phyloP scores from a whole-genome alignment of 2,329 filamentous ascomycete genomes.

The Fusarium coicis region DNA sequence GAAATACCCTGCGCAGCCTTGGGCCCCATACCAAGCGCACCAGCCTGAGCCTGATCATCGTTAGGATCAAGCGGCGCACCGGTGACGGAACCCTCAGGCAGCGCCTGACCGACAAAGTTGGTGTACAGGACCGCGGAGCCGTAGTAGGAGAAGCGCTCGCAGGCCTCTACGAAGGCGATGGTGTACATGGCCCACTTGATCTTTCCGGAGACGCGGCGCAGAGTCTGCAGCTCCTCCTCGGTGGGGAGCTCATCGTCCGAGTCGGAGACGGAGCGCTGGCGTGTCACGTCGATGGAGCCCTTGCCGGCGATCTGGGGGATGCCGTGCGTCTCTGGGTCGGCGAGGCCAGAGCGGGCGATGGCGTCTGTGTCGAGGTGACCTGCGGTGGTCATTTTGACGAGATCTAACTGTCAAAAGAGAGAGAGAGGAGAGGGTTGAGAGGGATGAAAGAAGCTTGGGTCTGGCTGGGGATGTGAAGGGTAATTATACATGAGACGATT shows the following conservation, averaged over 20 bases:
- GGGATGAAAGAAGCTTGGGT: neutral
- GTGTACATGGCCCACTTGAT: conserved; percentile 75
- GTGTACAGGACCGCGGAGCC: conserved; percentile 76
- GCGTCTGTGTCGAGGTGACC: conserved; percentile 51
- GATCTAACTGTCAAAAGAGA: neutral
- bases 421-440: neutral
- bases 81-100: conserved; percentile 64
- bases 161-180: conserved; percentile 78
- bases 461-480: conserved; percentile 4
- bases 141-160: conserved; percentile 83
- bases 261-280: conserved; percentile 46
- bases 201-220: conserved; percentile 71
- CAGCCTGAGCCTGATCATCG: conserved; percentile 45
- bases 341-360: conserved; percentile 49
- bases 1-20: conserved; percentile 61
- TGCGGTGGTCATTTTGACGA: conserved; percentile 49
- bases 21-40: conserved; percentile 69
- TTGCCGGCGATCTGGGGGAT: conserved; percentile 41
- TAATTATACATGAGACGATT: conserved; percentile 25
- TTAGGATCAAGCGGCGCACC: conserved; percentile 55
- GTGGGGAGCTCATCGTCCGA: conserved; percentile 57
- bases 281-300: conserved; percentile 46
- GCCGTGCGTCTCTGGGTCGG: conserved; percentile 47
- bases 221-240: conserved; percentile 68
- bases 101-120: conserved; percentile 69